phyloP scores from a whole-genome alignment of 2,329 filamentous ascomycete species.

The Aureobasidium uvarum region DNA sequence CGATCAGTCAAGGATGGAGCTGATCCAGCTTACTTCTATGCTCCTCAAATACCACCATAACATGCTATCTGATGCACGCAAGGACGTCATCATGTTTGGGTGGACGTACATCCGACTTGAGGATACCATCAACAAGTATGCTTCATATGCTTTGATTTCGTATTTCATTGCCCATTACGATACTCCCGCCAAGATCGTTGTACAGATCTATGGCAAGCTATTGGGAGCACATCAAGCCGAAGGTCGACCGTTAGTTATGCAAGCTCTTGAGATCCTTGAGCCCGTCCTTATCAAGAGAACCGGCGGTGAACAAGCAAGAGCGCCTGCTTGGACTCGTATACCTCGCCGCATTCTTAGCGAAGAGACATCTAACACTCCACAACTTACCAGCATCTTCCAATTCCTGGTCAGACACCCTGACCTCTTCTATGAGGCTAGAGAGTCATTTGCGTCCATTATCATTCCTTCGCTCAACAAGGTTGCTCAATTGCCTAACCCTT shows the following conservation, averaged over 20 bases:
- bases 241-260: constrained; percentile 84
- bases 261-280: constrained; percentile 92
- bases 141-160: constrained; percentile 92
- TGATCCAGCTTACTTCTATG: constrained; percentile 90
- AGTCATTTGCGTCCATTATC: constrained; percentile 86
- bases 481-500: constrained; percentile 75
- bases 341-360: constrained; percentile 89
- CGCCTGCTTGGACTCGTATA: constrained; percentile 82
- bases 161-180: constrained; percentile 98
- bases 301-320: constrained; percentile 63
- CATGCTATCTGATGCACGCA: constrained; percentile 84
- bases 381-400: constrained; percentile 96
- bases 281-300: constrained; percentile 87
- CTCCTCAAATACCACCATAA: constrained; percentile 91
- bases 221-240: constrained; percentile 94
- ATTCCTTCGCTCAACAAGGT: constrained; percentile 88
- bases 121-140: constrained; percentile 98
- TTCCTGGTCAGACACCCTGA: constrained; percentile 91
- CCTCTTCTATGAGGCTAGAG: constrained; percentile 90
- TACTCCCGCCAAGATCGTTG: constrained; percentile 91
- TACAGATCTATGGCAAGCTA: constrained; percentile 89
- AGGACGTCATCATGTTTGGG: constrained; percentile 98
- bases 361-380: constrained; percentile 90
- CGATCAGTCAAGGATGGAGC: constrained; percentile 93
- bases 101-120: constrained; percentile 99